Conservation (phyloP, 2,329 filamentous ascomycete genomes). For the Aspergillus ibericus region DNA sequence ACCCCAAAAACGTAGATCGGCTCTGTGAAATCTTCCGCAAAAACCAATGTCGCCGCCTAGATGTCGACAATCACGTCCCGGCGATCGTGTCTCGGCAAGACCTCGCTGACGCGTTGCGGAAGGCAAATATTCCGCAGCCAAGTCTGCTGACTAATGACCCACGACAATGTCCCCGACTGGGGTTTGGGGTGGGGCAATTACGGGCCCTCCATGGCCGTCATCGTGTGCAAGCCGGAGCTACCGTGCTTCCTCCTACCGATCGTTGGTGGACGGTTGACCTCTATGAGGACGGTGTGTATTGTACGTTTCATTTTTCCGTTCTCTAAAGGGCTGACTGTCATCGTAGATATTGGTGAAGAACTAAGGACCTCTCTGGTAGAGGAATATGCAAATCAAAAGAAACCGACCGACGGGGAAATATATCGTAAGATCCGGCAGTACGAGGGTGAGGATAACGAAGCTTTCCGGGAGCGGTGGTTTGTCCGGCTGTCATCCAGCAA, state of each 20-base stretch:
- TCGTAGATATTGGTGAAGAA: constrained; percentile 12
- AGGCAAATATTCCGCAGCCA: no score
- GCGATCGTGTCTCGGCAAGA: constrained; percentile 22
- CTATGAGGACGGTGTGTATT: no score
- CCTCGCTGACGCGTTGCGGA: no score
- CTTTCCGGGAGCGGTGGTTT: constrained; percentile 6
- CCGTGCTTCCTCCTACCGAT: no score
- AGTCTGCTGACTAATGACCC: no score
- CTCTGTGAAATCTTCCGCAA: constrained; percentile 24
- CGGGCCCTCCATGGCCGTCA: no score
- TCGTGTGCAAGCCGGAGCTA: no score
- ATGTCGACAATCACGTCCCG: constrained; percentile 33
- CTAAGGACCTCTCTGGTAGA: constrained; percentile 13
- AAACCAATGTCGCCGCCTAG: constrained; percentile 21
- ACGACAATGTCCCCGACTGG: no score
- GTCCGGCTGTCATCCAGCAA: constrained; percentile 13
- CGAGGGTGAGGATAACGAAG: constrained; percentile 5
- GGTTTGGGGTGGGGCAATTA: no score
- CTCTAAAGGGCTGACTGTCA: no score
- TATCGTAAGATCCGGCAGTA: constrained; percentile 15
- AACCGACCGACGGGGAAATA: constrained; percentile 10
- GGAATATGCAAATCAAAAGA: constrained; percentile 12
- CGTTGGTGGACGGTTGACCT: no score
- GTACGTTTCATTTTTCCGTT: no score
- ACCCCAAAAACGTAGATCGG: constrained; percentile 24